phyloP scores from a whole-genome alignment of 352 stramenopile genomes.

The Pythium aristosporum region DNA sequence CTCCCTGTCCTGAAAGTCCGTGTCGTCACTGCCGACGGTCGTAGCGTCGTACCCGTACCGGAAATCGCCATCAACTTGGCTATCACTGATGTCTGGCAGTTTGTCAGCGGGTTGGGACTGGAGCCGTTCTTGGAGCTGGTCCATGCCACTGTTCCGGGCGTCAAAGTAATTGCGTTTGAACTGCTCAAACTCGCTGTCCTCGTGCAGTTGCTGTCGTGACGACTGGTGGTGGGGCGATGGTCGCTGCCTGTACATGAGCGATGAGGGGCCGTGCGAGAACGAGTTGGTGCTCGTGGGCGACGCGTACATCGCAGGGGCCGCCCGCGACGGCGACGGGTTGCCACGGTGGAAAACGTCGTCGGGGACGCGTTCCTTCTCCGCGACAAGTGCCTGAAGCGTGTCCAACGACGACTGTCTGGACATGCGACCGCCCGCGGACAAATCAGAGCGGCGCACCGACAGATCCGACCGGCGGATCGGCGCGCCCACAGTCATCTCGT shows the following conservation, averaged over 20 bases:
- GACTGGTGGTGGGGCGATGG: neutral
- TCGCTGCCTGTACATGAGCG: conserved; percentile 3
- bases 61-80: conserved; percentile 24
- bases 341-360: conserved; percentile 10
- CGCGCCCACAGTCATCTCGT: conserved; percentile 28
- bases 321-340: neutral
- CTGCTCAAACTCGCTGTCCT: conserved; percentile 16
- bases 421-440: no score
- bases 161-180: conserved; percentile 30
- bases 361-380: conserved; percentile 3
- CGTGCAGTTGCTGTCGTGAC: neutral
- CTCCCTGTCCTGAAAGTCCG: conserved; percentile 21
- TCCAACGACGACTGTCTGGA: conserved; percentile 18
- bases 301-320: conserved; percentile 5
- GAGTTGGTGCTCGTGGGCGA: conserved; percentile 20
- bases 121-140: conserved; percentile 22
- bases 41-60: conserved; percentile 26
- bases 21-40: conserved; percentile 15
- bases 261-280: conserved; percentile 13
- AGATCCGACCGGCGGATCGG: conserved; percentile 34
- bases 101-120: neutral
- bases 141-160: conserved; percentile 29
- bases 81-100: neutral
- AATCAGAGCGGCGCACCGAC: conserved; percentile 19
- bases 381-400: neutral